These are phyloP conservation scores for Ilyonectria robusta DNA, from an alignment of 2,329 filamentous ascomycete species.

Conservation along the genomic window DNA sequence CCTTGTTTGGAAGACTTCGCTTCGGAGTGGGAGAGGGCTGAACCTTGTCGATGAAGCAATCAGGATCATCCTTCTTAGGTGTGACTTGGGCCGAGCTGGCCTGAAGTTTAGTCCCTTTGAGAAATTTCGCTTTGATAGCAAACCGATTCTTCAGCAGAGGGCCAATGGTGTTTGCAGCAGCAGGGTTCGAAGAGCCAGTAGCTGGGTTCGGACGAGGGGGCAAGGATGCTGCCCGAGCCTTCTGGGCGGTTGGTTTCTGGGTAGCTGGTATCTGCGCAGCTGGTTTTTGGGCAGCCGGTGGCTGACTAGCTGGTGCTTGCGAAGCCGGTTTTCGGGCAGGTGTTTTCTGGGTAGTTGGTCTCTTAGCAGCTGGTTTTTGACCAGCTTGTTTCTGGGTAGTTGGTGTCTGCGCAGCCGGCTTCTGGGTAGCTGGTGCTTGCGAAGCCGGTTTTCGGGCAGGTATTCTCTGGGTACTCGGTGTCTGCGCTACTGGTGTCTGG, in stretches of 20 bases:
- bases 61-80: slow-evolving; percentile 27
- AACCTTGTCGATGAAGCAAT: slow-evolving; percentile 40
- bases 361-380: background rate
- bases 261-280: background rate
- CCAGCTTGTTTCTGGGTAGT: background rate
- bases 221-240: slow-evolving; percentile 6
- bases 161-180: background rate
- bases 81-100: background rate
- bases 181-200: background rate
- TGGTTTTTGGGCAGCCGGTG: background rate
- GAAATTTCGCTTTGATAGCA: slow-evolving; percentile 6
- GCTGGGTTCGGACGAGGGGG: background rate
- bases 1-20: slow-evolving; percentile 11
- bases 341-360: background rate
- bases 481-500: background rate
- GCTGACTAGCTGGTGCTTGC: background rate
- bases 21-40: slow-evolving; percentile 29
- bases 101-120: background rate
- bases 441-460: too few relatives aligned
- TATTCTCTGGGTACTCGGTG: background rate
- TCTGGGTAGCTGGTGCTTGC: too few relatives aligned
- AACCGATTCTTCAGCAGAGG: background rate
- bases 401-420: background rate
- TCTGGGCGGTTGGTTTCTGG: background rate
- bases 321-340: background rate